Conservation (phyloP, 1,284 basidiomycete species). For the Peniophora sp. region DNA sequence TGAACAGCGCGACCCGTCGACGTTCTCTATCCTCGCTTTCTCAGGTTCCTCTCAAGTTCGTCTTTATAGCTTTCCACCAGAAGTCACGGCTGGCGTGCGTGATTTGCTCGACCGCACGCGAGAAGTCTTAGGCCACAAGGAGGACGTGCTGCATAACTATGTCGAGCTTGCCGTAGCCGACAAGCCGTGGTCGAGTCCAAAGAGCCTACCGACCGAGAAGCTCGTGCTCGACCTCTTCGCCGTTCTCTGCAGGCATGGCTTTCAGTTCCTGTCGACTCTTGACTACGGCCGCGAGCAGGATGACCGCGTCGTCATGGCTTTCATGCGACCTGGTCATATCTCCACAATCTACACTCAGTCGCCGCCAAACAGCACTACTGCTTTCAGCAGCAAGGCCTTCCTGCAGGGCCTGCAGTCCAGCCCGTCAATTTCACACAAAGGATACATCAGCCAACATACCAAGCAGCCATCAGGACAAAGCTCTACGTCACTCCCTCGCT, state of each 20-base stretch:
- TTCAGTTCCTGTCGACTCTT: slow-evolving; percentile 55
- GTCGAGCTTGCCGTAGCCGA: slow-evolving; percentile 59
- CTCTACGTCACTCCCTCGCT: slow-evolving; percentile 5
- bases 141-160: slow-evolving; percentile 50
- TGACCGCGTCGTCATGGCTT: slow-evolving; percentile 61
- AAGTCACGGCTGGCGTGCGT: slow-evolving; percentile 43
- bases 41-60: slow-evolving; percentile 54
- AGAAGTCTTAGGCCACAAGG: slow-evolving; percentile 38
- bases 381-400: slow-evolving; percentile 8
- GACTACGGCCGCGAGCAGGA: slow-evolving; percentile 73
- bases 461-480: not conserved
- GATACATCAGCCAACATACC: not conserved
- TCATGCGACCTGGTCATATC: slow-evolving; percentile 38
- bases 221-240: slow-evolving; percentile 60
- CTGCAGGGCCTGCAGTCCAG: too few relatives aligned
- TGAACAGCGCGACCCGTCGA: slow-evolving; percentile 43
- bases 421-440: not conserved
- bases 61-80: slow-evolving; percentile 57
- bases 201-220: slow-evolving; percentile 56
- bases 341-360: slow-evolving; percentile 14
- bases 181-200: slow-evolving; percentile 66
- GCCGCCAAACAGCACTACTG: slow-evolving; percentile 24
- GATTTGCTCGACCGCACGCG: slow-evolving; percentile 42
- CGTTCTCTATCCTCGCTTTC: slow-evolving; percentile 62
- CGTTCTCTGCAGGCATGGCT: slow-evolving; percentile 55